phyloP scores from a whole-genome alignment of 768 basidiomycete species.

The Lactarius tabidus region DNA sequence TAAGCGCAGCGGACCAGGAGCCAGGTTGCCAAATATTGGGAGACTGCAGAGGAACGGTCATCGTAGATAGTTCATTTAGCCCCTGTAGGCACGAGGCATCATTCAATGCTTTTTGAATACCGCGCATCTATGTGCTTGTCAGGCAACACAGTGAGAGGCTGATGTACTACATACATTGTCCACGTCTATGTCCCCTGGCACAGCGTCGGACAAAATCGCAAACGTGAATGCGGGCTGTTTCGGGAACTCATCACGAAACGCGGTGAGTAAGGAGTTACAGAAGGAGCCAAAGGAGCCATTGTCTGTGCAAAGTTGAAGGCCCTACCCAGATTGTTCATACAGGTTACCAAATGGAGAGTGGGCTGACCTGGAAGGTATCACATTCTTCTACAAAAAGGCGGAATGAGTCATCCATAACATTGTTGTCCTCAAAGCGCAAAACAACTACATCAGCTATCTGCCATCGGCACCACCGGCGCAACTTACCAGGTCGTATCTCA shows the following conservation, averaged over 20 bases:
- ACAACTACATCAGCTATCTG: not conserved
- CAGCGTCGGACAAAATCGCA: constrained; percentile 49
- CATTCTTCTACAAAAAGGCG: constrained; percentile 72
- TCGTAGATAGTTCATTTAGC: constrained; percentile 31
- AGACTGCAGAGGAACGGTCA: constrained; percentile 33
- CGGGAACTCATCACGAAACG: constrained; percentile 63
- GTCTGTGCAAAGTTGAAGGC: constrained; percentile 65
- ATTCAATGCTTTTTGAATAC: constrained; percentile 48
- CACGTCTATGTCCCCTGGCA: constrained; percentile 28
- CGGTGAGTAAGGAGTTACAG: constrained; percentile 50
- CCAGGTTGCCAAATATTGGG: constrained; percentile 31
- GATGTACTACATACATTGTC: constrained; percentile 14
- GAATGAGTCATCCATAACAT: constrained; percentile 65
- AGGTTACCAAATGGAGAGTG: not conserved
- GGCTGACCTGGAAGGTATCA: constrained; percentile 60
- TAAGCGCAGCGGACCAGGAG: constrained; percentile 30
- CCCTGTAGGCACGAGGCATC: constrained; percentile 50
- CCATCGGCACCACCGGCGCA: not conserved
- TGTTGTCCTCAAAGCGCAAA: constrained; percentile 43
- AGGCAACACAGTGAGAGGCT: constrained; percentile 13
- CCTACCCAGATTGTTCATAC: constrained; percentile 39
- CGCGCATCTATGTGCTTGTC: constrained; percentile 32
- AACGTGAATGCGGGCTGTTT: constrained; percentile 59
- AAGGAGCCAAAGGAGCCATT: constrained; percentile 63
- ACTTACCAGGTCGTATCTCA: constrained; percentile 52